Evolutionary conservation across 352 stramenopile genomes (phyloP), one percentile per base, ranked within the genome.

Genomic region (Pythium volutum): DNA sequence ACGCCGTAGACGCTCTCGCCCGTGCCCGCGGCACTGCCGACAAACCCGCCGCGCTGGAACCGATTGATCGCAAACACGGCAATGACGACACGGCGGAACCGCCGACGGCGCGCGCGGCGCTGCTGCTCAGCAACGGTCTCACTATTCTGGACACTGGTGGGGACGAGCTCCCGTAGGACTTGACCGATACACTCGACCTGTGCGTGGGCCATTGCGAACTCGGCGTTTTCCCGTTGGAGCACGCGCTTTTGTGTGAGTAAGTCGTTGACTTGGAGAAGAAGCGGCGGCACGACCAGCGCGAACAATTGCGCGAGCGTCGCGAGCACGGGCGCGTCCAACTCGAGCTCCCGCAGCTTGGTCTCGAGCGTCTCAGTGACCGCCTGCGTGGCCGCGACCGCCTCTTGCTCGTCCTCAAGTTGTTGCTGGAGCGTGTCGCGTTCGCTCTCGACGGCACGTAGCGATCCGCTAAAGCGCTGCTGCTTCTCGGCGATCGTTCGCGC

Each of bases 41-140:
- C 49, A n/a, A 70, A 51, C 22, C 63, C 42, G n/a, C 74, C 69
- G 18, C 69, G 65, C 33, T 71, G 73, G 22, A 91, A 70, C 4
- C 81, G 69, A 58, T 91, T 91, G 27, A 79, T 53, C n/a, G 81
- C 81, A 73, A 91, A 87, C 11, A 91, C 76, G 0, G 76, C 77
- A 49, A 86, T 72, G 3, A 88, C 69, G 4, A 77, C 77, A 18
- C 69, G 76, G 5, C 81, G 76, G 31, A 91, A 91, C 14, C 25
- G 22, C 5, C 50, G 23, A 18, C 43, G 27, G 3, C 59, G 18
- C 18, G 48, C 42, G 0, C 52, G 43, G 2, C 59, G 50, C 34
- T 60, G 59, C 23, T 56, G 59, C 43, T 66, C 59, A 4, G 31
- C 42, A 45, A 55, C 55, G 27, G 45, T 55, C 10, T 64, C 58